A percentile compares a stretch with the other conserved stretches of the same genome.
Evolutionary conservation across 306 rosid genomes (phyloP).

Genomic region (Gillenia trifoliata): DNA sequence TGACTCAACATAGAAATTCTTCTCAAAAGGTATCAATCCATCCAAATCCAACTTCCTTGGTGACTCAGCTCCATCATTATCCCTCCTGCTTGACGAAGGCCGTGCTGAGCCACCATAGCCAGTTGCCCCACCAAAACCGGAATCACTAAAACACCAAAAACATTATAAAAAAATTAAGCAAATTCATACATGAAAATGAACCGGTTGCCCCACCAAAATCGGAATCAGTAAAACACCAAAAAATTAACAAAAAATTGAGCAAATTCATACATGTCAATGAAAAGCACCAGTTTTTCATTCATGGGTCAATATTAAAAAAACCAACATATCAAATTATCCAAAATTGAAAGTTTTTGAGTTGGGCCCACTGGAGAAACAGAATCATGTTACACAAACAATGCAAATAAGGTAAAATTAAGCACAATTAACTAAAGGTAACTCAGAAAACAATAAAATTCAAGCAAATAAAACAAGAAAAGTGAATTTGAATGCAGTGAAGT

Average conservation of each 20-base stretch:
- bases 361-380: neutral
- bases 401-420: neutral
- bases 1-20: slow-evolving; percentile 78
- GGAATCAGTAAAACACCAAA: slow-evolving; percentile 11
- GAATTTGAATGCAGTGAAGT: neutral
- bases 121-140: slow-evolving; percentile 64
- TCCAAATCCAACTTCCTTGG: slow-evolving; percentile 77
- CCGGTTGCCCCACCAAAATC: no score
- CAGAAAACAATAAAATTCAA: neutral
- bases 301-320: no score
- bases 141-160: slow-evolving; percentile 45
- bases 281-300: neutral
- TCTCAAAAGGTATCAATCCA: slow-evolving; percentile 89
- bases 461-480: neutral
- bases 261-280: neutral
- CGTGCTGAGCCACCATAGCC: slow-evolving; percentile 47
- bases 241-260: neutral
- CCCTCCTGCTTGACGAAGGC: slow-evolving; percentile 55
- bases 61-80: slow-evolving; percentile 48
- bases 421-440: neutral
- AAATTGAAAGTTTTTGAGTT: neutral
- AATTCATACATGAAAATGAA: no score
- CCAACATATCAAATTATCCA: neutral
- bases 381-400: neutral
- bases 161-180: no score